Percentiles rank a stretch among this genome's conserved stretches.
Evolutionary conservation across 164 flowering plant genomes (phyloP).

Genomic region (Sextonia rubra): DNA sequence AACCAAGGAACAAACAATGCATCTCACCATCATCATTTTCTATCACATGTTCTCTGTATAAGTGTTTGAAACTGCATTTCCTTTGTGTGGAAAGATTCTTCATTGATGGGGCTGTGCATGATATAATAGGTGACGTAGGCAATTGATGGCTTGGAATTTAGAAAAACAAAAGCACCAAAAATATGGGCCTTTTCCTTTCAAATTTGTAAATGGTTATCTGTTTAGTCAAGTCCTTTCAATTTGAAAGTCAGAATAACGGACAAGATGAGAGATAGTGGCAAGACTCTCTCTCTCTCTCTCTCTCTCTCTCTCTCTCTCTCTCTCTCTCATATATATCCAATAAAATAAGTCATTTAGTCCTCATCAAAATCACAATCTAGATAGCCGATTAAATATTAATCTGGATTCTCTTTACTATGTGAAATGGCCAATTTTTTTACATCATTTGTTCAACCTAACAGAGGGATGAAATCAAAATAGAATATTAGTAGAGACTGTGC

Average conservation of each 20-base stretch:
- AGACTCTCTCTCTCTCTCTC: no score
- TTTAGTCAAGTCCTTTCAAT: no score
- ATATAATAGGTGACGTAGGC: neutral
- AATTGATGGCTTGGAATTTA: neutral
- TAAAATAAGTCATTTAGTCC: no score
- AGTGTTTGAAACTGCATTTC: neutral
- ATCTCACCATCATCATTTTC: neutral
- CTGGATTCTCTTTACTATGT: neutral
- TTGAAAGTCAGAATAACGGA: no score
- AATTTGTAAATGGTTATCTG: neutral
- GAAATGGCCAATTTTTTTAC: neutral
- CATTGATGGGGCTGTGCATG: neutral
- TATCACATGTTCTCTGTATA: neutral
- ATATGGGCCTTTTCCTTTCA: no score
- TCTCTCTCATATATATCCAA: no score
- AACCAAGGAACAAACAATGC: neutral
- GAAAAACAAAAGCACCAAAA: neutral
- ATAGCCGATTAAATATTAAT: neutral
- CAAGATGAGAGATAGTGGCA: no score
- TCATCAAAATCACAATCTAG: neutral
- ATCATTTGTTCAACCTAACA: no score
- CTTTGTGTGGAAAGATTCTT: neutral
- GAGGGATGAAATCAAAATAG: neutral
- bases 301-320: no score
- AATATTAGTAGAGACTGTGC: neutral